These are phyloP conservation scores for Xylariaceae sp. DNA, from an alignment of 2,329 filamentous ascomycete genomes.

Conservation along the genomic window DNA sequence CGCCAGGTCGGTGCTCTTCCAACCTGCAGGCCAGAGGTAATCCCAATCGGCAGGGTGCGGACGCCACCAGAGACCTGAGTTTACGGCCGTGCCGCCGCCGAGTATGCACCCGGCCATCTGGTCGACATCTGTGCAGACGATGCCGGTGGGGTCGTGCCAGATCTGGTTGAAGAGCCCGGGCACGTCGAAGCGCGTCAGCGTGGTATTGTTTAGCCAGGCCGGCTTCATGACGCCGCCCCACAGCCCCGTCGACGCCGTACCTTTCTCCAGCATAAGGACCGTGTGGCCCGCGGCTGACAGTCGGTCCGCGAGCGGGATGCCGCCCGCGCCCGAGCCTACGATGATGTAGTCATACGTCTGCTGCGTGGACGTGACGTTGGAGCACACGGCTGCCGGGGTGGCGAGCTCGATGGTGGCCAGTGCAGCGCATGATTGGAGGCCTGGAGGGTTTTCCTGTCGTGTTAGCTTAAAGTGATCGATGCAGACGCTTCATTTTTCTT, in stretches of 20 bases:
- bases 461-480: slow-evolving; percentile 17
- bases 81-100: slow-evolving; percentile 70
- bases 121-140: slow-evolving; percentile 71
- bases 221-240: slow-evolving; percentile 68
- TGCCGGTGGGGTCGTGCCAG: slow-evolving; percentile 66
- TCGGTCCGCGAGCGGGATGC: slow-evolving; percentile 63
- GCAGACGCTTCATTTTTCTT: not conserved
- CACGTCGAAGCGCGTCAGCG: slow-evolving; percentile 73
- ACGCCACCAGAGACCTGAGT: slow-evolving; percentile 71
- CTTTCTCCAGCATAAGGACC: slow-evolving; percentile 68
- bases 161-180: slow-evolving; percentile 76
- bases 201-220: slow-evolving; percentile 59
- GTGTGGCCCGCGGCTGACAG: slow-evolving; percentile 69
- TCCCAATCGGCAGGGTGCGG: slow-evolving; percentile 72
- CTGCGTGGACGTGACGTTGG: slow-evolving; percentile 27
- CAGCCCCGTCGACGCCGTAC: slow-evolving; percentile 65
- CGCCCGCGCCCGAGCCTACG: slow-evolving; percentile 65
- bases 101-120: slow-evolving; percentile 77
- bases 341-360: slow-evolving; percentile 64
- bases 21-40: slow-evolving; percentile 72
- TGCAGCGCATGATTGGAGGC: slow-evolving; percentile 29
- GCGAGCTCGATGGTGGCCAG: slow-evolving; percentile 31
- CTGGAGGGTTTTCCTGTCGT: slow-evolving; percentile 9
- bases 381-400: slow-evolving; percentile 31
- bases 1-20: slow-evolving; percentile 69